phyloP scores from a whole-genome alignment of 768 basidiomycete genomes.

The Sarcomyxa edulis region DNA sequence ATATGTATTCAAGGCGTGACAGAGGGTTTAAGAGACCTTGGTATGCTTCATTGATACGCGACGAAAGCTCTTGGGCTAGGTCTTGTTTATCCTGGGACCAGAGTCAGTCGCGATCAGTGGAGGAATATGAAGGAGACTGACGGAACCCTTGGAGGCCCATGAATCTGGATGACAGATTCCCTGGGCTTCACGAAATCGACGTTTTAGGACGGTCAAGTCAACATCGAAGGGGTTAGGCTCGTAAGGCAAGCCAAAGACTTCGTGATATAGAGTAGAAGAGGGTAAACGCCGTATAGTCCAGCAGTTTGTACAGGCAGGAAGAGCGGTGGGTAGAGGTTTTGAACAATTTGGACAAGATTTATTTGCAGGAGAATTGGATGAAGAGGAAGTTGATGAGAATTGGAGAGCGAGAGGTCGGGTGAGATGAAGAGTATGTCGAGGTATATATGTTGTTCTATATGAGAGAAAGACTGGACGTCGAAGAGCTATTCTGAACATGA shows the following conservation, averaged over 20 bases:
- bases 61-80: constrained; percentile 62
- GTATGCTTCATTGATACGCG: constrained; percentile 80
- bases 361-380: not conserved
- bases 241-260: constrained; percentile 60
- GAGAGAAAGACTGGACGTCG: too few species aligned
- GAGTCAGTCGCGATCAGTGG: constrained; percentile 6
- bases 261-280: constrained; percentile 52
- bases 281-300: constrained; percentile 59
- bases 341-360: constrained; percentile 72
- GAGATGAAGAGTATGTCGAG: not conserved
- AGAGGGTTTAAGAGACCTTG: constrained; percentile 69
- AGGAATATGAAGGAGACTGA: constrained; percentile 22
- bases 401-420: not conserved
- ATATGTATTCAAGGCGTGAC: constrained; percentile 75
- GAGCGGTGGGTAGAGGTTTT: constrained; percentile 47
- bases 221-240: constrained; percentile 68
- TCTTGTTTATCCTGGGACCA: constrained; percentile 44
- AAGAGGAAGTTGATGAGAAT: not conserved
- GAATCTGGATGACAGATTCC: constrained; percentile 81
- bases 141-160: constrained; percentile 66
- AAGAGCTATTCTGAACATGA: too few species aligned
- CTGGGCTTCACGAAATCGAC: constrained; percentile 68
- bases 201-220: constrained; percentile 53
- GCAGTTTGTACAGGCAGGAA: constrained; percentile 78
- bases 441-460: too few species aligned